Conservation (phyloP, 805 yeast genomes). For the Metschnikowia anglica region DNA sequence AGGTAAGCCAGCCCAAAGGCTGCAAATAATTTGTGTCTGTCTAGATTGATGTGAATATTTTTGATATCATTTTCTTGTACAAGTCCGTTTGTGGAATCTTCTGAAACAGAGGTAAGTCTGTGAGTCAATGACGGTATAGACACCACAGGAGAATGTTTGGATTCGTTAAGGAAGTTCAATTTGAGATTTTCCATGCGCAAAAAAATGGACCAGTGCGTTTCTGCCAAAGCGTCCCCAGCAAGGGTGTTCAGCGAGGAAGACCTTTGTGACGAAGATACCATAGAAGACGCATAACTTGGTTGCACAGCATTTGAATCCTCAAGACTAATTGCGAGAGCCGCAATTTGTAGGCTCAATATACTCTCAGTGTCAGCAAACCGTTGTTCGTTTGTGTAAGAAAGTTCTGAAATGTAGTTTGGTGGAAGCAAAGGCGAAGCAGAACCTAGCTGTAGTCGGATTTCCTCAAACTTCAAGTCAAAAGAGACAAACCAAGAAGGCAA, state of each 20-base stretch:
- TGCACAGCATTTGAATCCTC: slow-evolving; percentile 4
- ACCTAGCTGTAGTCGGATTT: slow-evolving; percentile 29
- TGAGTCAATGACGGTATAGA: slow-evolving; percentile 25
- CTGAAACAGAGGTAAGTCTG: slow-evolving; percentile 9
- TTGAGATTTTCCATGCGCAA: slow-evolving; percentile 20
- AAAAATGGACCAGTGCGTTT: slow-evolving; percentile 26
- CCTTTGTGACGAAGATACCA: slow-evolving; percentile 12
- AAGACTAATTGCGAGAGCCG: background rate
- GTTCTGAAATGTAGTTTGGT: slow-evolving; percentile 21
- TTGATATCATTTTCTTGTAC: slow-evolving; percentile 12
- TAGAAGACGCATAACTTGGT: background rate
- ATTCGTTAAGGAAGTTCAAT: slow-evolving; percentile 17
- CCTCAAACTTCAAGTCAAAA: slow-evolving; percentile 19
- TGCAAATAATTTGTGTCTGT: slow-evolving; percentile 33
- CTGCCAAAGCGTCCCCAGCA: slow-evolving; percentile 14
- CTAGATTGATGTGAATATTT: slow-evolving; percentile 23
- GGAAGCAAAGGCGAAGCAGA: slow-evolving; percentile 41
- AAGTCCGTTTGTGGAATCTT: slow-evolving; percentile 4
- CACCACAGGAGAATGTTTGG: slow-evolving; percentile 19
- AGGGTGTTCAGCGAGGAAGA: slow-evolving; percentile 33
- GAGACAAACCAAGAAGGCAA: slow-evolving; percentile 39
- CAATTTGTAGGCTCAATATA: slow-evolving; percentile 16
- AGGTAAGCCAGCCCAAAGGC: slow-evolving; percentile 35
- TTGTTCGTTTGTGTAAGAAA: slow-evolving; percentile 21
- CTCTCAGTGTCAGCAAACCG: slow-evolving; percentile 14